phyloP scores from a whole-genome alignment of 345 rosid species.

The Hypericum androsaemum region DNA sequence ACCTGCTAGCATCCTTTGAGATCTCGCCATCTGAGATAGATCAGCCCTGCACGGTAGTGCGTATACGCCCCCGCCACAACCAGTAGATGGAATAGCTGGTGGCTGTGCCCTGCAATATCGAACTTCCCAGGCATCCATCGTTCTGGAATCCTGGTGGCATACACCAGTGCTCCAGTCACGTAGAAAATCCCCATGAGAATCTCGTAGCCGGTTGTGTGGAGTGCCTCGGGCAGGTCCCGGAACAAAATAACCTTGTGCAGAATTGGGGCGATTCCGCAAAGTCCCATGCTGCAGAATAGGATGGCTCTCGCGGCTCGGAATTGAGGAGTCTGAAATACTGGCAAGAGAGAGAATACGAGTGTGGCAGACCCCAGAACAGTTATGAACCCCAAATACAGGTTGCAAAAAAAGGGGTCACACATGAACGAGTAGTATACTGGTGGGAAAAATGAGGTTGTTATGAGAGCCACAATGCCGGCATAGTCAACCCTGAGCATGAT shows the following conservation, averaged over 20 bases:
- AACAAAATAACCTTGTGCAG: constrained; percentile 72
- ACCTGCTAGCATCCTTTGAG: constrained; percentile 45
- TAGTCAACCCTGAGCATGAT: constrained; percentile 91
- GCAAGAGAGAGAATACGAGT: constrained; percentile 53
- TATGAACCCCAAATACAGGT: constrained; percentile 77
- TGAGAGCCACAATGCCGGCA: constrained; percentile 80
- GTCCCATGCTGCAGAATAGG: constrained; percentile 79
- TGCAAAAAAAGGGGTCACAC: constrained; percentile 87
- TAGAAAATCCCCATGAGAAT: constrained; percentile 68
- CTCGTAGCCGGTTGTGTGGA: constrained; percentile 83
- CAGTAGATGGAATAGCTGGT: constrained; percentile 74
- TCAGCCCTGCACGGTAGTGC: constrained; percentile 74
- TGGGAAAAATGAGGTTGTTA: constrained; percentile 84
- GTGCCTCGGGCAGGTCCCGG: constrained; percentile 79
- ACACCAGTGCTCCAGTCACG: constrained; percentile 65
- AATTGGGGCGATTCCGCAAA: constrained; percentile 70
- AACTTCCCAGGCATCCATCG: constrained; percentile 95
- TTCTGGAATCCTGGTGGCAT: constrained; percentile 76
- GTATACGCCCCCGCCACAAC: constrained; percentile 85
- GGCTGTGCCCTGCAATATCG: constrained; percentile 95
- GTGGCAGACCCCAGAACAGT: constrained; percentile 67
- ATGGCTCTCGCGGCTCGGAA: constrained; percentile 56
- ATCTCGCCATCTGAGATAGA: constrained; percentile 83
- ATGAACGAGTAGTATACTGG: constrained; percentile 85
- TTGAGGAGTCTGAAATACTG: constrained; percentile 72